A percentile compares a stretch with the other conserved stretches of the same genome.
These are phyloP conservation scores for Aspergillus viridinutans DNA, from an alignment of 2,329 filamentous ascomycete genomes.

Conservation along the genomic window DNA sequence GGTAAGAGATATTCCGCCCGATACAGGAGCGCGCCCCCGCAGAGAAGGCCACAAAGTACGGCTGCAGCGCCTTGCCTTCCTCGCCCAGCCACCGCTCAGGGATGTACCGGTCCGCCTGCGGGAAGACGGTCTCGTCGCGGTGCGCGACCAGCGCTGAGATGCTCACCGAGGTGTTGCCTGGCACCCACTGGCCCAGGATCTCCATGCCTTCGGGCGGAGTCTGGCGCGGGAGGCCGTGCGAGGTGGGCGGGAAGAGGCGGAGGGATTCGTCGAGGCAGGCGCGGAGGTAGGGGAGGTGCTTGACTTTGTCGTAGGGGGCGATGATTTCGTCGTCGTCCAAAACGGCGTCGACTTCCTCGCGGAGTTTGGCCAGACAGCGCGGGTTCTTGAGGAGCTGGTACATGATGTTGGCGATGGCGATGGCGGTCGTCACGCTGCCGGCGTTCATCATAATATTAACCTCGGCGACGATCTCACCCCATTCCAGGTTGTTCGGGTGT, in stretches of 20 bases:
- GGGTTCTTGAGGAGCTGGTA: slow-evolving; percentile 51
- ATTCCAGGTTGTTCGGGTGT: slow-evolving; percentile 47
- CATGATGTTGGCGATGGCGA: slow-evolving; percentile 52
- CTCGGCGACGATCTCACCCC: slow-evolving; percentile 57
- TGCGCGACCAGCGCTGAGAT: slow-evolving; percentile 42
- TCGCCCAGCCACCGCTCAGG: slow-evolving; percentile 44
- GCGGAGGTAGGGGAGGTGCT: slow-evolving; percentile 50
- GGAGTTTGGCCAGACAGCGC: slow-evolving; percentile 34
- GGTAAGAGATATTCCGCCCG: slow-evolving; percentile 40
- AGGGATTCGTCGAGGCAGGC: slow-evolving; percentile 51
- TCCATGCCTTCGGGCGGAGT: slow-evolving; percentile 44
- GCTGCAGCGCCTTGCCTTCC: slow-evolving; percentile 36
- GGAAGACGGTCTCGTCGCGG: slow-evolving; percentile 36
- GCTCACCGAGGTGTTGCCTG: slow-evolving; percentile 43
- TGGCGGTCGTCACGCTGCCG: slow-evolving; percentile 50
- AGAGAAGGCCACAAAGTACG: slow-evolving; percentile 40
- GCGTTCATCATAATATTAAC: slow-evolving; percentile 45
- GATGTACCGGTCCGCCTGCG: slow-evolving; percentile 34
- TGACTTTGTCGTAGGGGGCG: slow-evolving; percentile 49
- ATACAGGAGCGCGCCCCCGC: slow-evolving; percentile 40
- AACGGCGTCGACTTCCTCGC: slow-evolving; percentile 45
- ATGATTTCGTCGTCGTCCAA: slow-evolving; percentile 43
- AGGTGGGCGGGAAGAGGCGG: slow-evolving; percentile 43
- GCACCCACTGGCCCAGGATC: slow-evolving; percentile 45
- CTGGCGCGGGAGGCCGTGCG: slow-evolving; percentile 42